These are phyloP conservation scores for Jamesozyma jinghongensis DNA, from an alignment of 805 yeast species.

Conservation along the genomic window DNA sequence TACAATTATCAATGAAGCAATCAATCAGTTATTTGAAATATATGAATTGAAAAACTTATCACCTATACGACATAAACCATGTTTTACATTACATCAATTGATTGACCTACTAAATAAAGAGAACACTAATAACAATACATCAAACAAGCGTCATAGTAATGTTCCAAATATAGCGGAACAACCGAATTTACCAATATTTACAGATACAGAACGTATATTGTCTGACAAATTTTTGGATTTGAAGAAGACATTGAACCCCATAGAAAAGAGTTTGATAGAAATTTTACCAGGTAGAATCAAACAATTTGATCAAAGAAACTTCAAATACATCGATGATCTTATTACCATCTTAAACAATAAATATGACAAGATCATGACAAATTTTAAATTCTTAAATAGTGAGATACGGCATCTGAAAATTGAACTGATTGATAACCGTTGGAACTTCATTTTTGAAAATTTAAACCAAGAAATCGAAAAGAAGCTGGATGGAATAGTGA, in stretches of 20 bases:
- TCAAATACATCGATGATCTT: slow-evolving; percentile 16
- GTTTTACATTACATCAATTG: slow-evolving; percentile 30
- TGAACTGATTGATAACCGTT: slow-evolving; percentile 44
- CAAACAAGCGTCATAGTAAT: background rate
- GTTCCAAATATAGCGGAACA: slow-evolving; percentile 3
- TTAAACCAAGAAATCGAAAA: slow-evolving; percentile 36
- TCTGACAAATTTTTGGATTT: slow-evolving; percentile 37
- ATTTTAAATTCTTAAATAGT: slow-evolving; percentile 35
- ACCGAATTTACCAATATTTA: slow-evolving; percentile 34
- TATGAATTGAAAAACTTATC: slow-evolving; percentile 34
- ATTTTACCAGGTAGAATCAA: slow-evolving; percentile 44
- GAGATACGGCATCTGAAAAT: slow-evolving; percentile 36
- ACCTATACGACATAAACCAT: slow-evolving; percentile 34
- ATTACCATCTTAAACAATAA: slow-evolving; percentile 30
- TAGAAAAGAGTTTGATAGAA: slow-evolving; percentile 41
- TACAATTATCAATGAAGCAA: slow-evolving; percentile 32
- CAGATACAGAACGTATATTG: slow-evolving; percentile 32
- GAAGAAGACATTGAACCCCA: slow-evolving; percentile 38
- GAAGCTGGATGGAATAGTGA: slow-evolving; percentile 18
- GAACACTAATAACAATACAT: background rate
- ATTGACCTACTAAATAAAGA: slow-evolving; percentile 24
- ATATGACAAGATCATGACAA: slow-evolving; percentile 34
- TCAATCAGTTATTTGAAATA: slow-evolving; percentile 30
- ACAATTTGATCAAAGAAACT: slow-evolving; percentile 33
- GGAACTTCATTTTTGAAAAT: slow-evolving; percentile 45